Evolutionary conservation across 768 basidiomycete species (phyloP), one percentile per base, ranked within the genome.

Genomic region (Auriscalpium vulgare): DNA sequence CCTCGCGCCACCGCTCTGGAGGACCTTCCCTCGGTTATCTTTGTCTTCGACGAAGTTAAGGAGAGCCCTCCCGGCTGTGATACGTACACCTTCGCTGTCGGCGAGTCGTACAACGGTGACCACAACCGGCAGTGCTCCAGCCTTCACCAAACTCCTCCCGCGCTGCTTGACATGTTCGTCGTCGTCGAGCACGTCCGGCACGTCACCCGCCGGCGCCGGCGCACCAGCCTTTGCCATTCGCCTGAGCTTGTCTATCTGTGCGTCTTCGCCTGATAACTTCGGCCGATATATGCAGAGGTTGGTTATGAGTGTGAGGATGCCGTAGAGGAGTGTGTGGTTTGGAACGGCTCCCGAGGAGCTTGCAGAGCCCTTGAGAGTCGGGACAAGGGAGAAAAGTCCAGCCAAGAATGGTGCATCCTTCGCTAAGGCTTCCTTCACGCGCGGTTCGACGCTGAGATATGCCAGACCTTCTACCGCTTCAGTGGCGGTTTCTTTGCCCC

Each of bases 381-480:
- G 56, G 50, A 63, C 61, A 55, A 70, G 59, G 37, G 65, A 57
- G 49, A 65, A 55, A 36, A 85, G 74, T 48, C 71, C 69, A 51
- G 71, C 74, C 50, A 90, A 74, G 66, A 90, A 82, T 10, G 59
- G 49, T 0, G 72, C 17, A 60, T 83, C 75, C 10, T 68, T 71
- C 13, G 84, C 78, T 51, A 93, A 69, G 14, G 62, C 63, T 57
- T 87, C 82, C 65, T 88, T 86, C 56, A 85, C 74, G 2, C 67
- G 59, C 3, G 87, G 75, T 59, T 82, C 77, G 49, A 78, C 70
- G 54, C 82, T 88, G 50, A 91, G 80, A 69, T 92, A 87, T 14
- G 87, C 87, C 54, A 95, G 71, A 0, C 86, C 90, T 71, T 95
- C 92, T n/a, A 92, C 74, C 5, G 82, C 83, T 57, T 91, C 84